Percentiles rank a stretch among this genome's conserved stretches.
These are phyloP conservation scores for Phytophthora citrophthora DNA, from an alignment of 352 stramenopile species.

Conservation along the genomic window DNA sequence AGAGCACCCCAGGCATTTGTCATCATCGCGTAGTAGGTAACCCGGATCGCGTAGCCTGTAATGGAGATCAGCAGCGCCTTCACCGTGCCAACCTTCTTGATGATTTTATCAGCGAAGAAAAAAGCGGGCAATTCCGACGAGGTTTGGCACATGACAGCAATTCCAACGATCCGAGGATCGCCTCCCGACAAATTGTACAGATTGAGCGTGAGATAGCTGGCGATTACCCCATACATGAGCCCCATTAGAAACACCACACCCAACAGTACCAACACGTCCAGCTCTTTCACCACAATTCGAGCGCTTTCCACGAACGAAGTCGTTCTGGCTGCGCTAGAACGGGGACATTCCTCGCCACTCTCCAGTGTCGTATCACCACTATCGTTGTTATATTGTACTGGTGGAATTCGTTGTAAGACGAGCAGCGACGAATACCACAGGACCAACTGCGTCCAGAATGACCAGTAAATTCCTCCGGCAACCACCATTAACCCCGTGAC, in stretches of 20 bases:
- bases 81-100: constrained; percentile 63
- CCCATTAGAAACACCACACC: constrained; percentile 72
- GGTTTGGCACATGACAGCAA: constrained; percentile 77
- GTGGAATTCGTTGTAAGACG: background rate
- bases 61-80: constrained; percentile 49
- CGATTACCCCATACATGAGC: constrained; percentile 72
- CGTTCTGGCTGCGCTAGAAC: background rate
- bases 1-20: constrained; percentile 53
- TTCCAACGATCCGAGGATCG: constrained; percentile 71
- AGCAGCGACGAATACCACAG: background rate
- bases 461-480: background rate
- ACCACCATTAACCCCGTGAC: background rate
- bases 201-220: constrained; percentile 77
- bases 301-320: constrained; percentile 43
- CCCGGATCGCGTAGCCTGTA: constrained; percentile 46
- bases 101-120: constrained; percentile 75
- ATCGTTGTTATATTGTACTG: background rate
- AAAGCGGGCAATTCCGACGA: constrained; percentile 81
- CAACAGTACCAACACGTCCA: constrained; percentile 63
- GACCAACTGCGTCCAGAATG: background rate
- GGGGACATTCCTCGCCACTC: background rate
- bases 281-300: constrained; percentile 36
- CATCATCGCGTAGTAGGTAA: constrained; percentile 57
- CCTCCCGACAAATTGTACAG: constrained; percentile 77
- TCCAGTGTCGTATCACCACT: background rate